Evolutionary conservation across 495 filamentous ascomycete genomes (phyloP), one percentile per base, ranked within the genome.

Genomic region (Parathielavia hyrcaniae): DNA sequence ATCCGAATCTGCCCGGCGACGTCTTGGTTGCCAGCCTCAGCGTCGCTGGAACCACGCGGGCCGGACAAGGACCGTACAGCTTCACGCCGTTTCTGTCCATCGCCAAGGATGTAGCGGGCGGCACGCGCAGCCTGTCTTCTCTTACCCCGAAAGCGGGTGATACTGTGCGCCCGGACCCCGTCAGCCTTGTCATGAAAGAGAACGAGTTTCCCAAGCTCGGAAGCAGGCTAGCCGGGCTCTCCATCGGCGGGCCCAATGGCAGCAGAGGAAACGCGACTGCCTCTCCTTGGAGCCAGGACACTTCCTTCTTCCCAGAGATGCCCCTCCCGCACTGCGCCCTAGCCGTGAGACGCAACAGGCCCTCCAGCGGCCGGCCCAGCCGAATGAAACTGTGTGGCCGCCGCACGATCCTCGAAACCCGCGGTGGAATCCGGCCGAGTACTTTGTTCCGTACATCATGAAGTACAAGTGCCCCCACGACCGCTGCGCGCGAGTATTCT

Each of bases 391-490:
- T 49, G 23, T 5, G 5, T 53, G 49, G 46, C 34, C 57, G 51
- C 14, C 55, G 39, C 34, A 69, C 20, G 57, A 76, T 40, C 75
- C 75, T 1, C 40, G 64, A 2, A 50, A 62, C 22, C 68, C 65
- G 5, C 34, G 43, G 2, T 76, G 73, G 56, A 67, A 75, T 46
- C 53, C 53, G 8, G 41, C 48, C 4, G 23, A 61, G 1, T 75
- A 67, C 49, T 69, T 41, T 23, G 61, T 69, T 34, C 17, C 48
- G 4, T 57, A 69, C 20, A 50, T 66, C 3, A 35, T 62, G 4
- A 70, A 64, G 47, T 79, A 65, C 59, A 72, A 67, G 40, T 79
- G 76, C 48, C 75, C 74, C 2, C 57, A 74, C 40, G 61, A 58
- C 23, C 68, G 41, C n/a, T 78, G 74, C 67, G 50, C 47, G 75